A percentile compares a stretch with the other conserved stretches of the same genome.
Evolutionary conservation across 192 early-diverging fungal species (phyloP).

Genomic region (Coemansia sp.): DNA sequence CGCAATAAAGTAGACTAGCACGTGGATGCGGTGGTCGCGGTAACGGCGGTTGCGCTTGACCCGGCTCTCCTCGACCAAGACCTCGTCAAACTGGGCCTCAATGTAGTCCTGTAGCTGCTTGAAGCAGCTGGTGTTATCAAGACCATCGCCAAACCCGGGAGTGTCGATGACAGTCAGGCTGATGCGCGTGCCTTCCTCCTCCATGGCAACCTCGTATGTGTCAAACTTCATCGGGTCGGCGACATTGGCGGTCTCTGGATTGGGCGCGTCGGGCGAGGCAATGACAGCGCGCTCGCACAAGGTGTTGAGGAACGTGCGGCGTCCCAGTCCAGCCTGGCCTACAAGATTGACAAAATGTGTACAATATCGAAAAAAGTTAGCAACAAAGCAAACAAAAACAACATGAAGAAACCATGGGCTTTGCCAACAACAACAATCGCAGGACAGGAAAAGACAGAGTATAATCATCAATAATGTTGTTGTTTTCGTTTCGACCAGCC

Average conservation of each 20-base stretch:
- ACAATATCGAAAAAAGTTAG: constrained; percentile 3
- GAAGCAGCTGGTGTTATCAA: constrained; percentile 93
- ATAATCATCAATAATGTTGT: constrained; percentile 2
- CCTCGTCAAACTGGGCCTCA: constrained; percentile 93
- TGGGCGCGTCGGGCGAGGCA: constrained; percentile 63
- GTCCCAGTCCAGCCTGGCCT: constrained; percentile 80
- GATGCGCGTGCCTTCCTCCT: constrained; percentile 97
- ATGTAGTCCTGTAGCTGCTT: constrained; percentile 91
- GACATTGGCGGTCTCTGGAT: constrained; percentile 73
- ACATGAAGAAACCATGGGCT: constrained; percentile 11
- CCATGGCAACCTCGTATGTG: constrained; percentile 89
- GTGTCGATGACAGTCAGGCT: constrained; percentile 97
- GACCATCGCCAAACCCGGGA: constrained; percentile 96
- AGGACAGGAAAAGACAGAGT: neutral
- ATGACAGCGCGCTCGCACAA: constrained; percentile 84
- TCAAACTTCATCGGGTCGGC: constrained; percentile 88
- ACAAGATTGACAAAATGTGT: neutral
- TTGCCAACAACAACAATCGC: constrained; percentile 21
- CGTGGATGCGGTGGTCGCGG: constrained; percentile 95
- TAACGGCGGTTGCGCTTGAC: constrained; percentile 87
- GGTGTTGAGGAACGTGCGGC: constrained; percentile 98
- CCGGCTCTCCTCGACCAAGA: constrained; percentile 85
- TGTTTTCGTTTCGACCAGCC: neutral
- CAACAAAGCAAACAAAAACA: constrained; percentile 1
- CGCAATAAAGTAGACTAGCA: constrained; percentile 95